Conservation (phyloP, 1,139 yeast species). For the Zygosaccharomyces pseudobailii region DNA sequence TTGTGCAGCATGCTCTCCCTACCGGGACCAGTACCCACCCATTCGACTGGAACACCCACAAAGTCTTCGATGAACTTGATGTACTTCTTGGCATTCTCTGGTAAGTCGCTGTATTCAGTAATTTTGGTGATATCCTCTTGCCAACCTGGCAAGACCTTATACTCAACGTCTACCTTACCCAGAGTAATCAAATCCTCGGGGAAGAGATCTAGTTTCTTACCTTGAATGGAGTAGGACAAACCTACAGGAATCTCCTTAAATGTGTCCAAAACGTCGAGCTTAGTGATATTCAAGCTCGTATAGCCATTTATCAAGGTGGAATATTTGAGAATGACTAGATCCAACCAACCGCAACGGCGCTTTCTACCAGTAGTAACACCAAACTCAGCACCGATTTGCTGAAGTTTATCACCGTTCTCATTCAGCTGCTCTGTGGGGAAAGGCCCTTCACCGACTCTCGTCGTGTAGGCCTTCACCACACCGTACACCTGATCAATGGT, state of each 20-base stretch:
- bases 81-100: conserved; percentile 81
- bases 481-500: conserved; percentile 79
- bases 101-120: conserved; percentile 68
- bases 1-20: conserved; percentile 72
- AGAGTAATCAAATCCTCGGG: conserved; percentile 85
- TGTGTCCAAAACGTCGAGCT: conserved; percentile 87
- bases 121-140: conserved; percentile 72
- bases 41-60: conserved; percentile 77
- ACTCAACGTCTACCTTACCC: conserved; percentile 86
- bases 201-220: conserved; percentile 69
- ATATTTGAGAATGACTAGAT: conserved; percentile 87
- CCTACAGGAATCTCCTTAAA: conserved; percentile 86
- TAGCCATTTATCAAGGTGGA: conserved; percentile 90
- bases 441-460: conserved; percentile 99
- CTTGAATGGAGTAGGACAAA: conserved; percentile 72
- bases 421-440: conserved; percentile 98
- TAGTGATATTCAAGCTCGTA: conserved; percentile 89
- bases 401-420: conserved; percentile 79
- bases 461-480: conserved; percentile 96
- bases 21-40: conserved; percentile 99
- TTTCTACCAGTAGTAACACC: conserved; percentile 99
- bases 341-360: conserved; percentile 99
- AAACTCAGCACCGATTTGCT: conserved; percentile 86
- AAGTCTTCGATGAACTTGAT: conserved; percentile 80
- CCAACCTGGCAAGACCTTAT: conserved; percentile 94